phyloP scores from a whole-genome alignment of 352 stramenopile species.

The Aphanomyces euteiches region DNA sequence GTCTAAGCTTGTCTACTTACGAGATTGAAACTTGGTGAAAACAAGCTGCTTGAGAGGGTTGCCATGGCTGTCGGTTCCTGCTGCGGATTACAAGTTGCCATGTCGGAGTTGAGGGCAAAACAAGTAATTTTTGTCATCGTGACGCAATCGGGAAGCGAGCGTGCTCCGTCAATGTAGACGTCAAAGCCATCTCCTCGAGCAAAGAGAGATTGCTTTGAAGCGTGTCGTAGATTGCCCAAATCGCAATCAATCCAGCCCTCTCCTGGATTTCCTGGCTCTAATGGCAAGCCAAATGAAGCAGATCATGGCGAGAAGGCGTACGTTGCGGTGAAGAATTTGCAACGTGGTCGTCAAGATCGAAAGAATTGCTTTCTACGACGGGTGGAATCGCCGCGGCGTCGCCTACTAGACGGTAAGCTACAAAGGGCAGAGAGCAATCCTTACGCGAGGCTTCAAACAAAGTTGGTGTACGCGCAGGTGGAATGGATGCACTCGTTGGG shows the following conservation, averaged over 20 bases:
- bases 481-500: too few species aligned
- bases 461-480: too few species aligned
- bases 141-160: conserved; percentile 66
- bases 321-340: too few species aligned
- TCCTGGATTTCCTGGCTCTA: background rate
- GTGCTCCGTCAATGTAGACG: conserved; percentile 68
- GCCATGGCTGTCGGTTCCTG: conserved; percentile 39
- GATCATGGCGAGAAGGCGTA: too few species aligned
- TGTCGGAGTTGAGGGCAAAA: conserved; percentile 52
- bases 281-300: too few species aligned
- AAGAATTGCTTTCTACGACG: too few species aligned
- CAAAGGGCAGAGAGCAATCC: too few species aligned
- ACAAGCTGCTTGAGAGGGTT: conserved; percentile 33
- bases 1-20: conserved; percentile 35
- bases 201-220: conserved; percentile 39
- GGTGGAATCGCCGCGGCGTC: too few species aligned
- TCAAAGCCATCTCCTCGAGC: conserved; percentile 70
- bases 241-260: conserved; percentile 22
- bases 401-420: too few species aligned
- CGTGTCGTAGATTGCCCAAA: background rate
- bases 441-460: too few species aligned
- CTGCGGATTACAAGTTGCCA: conserved; percentile 36
- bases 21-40: conserved; percentile 48
- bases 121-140: conserved; percentile 70
- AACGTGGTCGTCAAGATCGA: too few species aligned